Evolutionary conservation across 345 rosid genomes (phyloP).

Genomic region (Anastatica hierochuntica): DNA sequence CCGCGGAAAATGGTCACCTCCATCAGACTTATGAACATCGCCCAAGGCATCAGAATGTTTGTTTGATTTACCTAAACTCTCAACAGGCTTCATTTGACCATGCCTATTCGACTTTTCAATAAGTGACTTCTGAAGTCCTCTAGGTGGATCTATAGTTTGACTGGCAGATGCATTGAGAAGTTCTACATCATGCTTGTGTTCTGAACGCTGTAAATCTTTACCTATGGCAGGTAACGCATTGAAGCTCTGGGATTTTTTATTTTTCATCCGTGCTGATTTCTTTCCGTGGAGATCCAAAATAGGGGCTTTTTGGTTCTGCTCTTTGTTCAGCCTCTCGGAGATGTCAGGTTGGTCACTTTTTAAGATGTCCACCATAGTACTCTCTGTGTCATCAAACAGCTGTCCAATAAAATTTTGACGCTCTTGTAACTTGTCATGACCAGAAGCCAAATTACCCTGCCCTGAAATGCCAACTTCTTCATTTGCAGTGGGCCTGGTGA

Average conservation of each 20-base stretch:
- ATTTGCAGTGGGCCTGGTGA: not conserved
- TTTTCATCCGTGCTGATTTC: constrained; percentile 42
- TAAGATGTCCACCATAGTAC: constrained; percentile 28
- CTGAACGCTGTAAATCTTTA: constrained; percentile 30
- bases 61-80: constrained; percentile 34
- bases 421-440: constrained; percentile 37
- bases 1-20: constrained; percentile 29
- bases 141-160: constrained; percentile 30
- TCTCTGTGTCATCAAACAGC: constrained; percentile 67
- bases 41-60: constrained; percentile 39
- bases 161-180: constrained; percentile 28
- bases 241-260: constrained; percentile 42
- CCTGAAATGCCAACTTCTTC: constrained; percentile 27
- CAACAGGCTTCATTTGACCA: constrained; percentile 30
- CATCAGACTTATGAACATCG: constrained; percentile 34
- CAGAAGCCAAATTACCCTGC: constrained; percentile 25
- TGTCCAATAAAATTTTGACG: constrained; percentile 64
- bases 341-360: constrained; percentile 44
- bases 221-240: constrained; percentile 33
- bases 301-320: constrained; percentile 40
- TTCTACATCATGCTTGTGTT: constrained; percentile 33
- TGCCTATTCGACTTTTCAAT: constrained; percentile 36
- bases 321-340: constrained; percentile 34
- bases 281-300: constrained; percentile 34
- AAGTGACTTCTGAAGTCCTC: constrained; percentile 34